Conservation (phyloP, 805 yeast genomes). For the Pichia insulana region DNA sequence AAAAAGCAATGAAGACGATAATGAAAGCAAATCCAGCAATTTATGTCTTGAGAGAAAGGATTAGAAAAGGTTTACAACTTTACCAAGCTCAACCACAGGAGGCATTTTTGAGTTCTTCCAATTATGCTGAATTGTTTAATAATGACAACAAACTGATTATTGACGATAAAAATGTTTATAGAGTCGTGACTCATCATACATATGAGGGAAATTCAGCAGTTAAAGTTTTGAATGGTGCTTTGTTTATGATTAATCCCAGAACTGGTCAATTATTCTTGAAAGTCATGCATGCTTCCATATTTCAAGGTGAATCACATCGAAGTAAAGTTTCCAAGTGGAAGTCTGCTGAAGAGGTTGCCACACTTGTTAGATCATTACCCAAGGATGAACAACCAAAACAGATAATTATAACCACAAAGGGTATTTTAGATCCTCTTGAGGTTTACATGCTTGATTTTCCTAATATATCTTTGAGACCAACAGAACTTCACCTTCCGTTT, state of each 20-base stretch:
- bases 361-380: slow-evolving; percentile 79
- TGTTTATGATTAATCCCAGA: slow-evolving; percentile 81
- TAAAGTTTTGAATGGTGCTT: slow-evolving; percentile 88
- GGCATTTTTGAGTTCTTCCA: slow-evolving; percentile 78
- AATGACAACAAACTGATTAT: slow-evolving; percentile 77
- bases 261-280: slow-evolving; percentile 86
- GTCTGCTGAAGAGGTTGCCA: slow-evolving; percentile 95
- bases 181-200: slow-evolving; percentile 87
- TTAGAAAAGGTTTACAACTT: slow-evolving; percentile 86
- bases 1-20: slow-evolving; percentile 85
- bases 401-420: slow-evolving; percentile 80
- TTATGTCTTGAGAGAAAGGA: slow-evolving; percentile 84
- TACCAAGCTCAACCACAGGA: slow-evolving; percentile 93
- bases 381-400: slow-evolving; percentile 93
- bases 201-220: slow-evolving; percentile 89
- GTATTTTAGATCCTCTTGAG: slow-evolving; percentile 88
- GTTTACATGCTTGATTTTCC: slow-evolving; percentile 97
- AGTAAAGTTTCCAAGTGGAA: slow-evolving; percentile 96
- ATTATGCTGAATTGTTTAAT: slow-evolving; percentile 83
- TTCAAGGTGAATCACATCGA: slow-evolving; percentile 94
- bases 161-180: slow-evolving; percentile 90
- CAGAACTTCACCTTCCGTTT: slow-evolving; percentile 86
- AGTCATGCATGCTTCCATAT: slow-evolving; percentile 86
- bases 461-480: slow-evolving; percentile 77
- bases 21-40: slow-evolving; percentile 94